Evolutionary conservation across 2,329 filamentous ascomycete species (phyloP).

Genomic region (Aureobasidium sp.): DNA sequence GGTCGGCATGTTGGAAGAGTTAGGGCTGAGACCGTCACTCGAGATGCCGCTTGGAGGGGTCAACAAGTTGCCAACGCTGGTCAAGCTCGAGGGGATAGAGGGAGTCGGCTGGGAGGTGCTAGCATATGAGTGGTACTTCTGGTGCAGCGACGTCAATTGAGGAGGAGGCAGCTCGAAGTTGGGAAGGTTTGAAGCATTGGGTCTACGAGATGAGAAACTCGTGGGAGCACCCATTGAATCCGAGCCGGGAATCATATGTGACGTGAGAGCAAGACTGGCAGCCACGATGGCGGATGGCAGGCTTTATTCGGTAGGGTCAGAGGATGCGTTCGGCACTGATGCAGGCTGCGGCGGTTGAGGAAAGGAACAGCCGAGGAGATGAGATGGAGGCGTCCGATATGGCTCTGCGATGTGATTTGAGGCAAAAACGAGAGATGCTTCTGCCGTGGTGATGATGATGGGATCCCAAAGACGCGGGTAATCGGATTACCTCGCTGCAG

Average conservation of each 20-base stretch:
- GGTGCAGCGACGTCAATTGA: slow-evolving; percentile 42
- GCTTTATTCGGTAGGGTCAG: slow-evolving; percentile 12
- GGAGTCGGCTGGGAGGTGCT: slow-evolving; percentile 41
- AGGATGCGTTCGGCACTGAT: background rate
- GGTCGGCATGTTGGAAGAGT: slow-evolving; percentile 52
- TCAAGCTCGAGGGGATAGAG: slow-evolving; percentile 37
- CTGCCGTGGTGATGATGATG: background rate
- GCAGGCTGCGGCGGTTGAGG: slow-evolving; percentile 11
- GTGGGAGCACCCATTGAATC: slow-evolving; percentile 55
- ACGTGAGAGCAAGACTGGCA: slow-evolving; percentile 53
- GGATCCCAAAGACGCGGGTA: slow-evolving; percentile 4
- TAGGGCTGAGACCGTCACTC: slow-evolving; percentile 55
- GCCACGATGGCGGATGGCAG: slow-evolving; percentile 50
- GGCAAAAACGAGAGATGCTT: background rate
- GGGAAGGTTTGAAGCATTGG: slow-evolving; percentile 61
- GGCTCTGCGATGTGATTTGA: slow-evolving; percentile 8
- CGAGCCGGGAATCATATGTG: slow-evolving; percentile 56
- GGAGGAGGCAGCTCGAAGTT: slow-evolving; percentile 63
- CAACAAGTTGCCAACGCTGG: slow-evolving; percentile 55
- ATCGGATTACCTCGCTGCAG: slow-evolving; percentile 2
- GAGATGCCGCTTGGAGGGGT: slow-evolving; percentile 56
- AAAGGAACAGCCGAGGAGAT: slow-evolving; percentile 5
- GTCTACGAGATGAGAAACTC: slow-evolving; percentile 64
- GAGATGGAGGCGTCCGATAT: background rate
- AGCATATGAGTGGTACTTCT: slow-evolving; percentile 44